Evolutionary conservation across 2,329 filamentous ascomycete species (phyloP).

Genomic region (Aureobasidium sp.): DNA sequence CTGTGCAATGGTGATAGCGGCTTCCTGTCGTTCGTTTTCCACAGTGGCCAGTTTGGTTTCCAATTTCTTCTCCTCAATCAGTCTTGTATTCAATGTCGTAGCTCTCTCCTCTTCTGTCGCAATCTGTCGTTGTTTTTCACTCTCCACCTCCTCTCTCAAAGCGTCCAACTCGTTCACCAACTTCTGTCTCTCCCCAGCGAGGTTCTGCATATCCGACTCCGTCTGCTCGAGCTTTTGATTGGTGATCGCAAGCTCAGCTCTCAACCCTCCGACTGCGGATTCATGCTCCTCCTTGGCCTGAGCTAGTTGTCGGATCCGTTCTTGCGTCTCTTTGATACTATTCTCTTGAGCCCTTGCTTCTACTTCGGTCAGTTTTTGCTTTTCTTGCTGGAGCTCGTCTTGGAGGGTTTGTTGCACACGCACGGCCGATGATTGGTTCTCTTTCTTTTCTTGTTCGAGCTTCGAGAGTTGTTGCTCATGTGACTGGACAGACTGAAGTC

Average conservation of each 20-base stretch:
- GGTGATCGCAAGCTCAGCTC: conserved; percentile 7
- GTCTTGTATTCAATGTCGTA: conserved; percentile 5
- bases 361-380: conserved; percentile 14
- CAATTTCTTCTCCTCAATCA: conserved; percentile 6
- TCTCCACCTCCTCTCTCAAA: conserved; percentile 8
- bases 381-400: conserved; percentile 9
- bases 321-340: not conserved
- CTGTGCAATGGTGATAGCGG: not conserved
- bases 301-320: not conserved
- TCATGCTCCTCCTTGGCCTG: conserved; percentile 7
- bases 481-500: not conserved
- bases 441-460: conserved; percentile 5
- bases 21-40: conserved; percentile 15
- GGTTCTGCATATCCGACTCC: not conserved
- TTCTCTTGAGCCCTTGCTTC: conserved; percentile 13
- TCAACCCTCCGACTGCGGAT: not conserved
- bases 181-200: not conserved
- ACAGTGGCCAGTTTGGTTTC: conserved; percentile 1
- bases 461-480: conserved; percentile 4
- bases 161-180: conserved; percentile 10
- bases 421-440: conserved; percentile 6
- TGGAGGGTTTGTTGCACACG: conserved; percentile 14
- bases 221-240: conserved; percentile 10
- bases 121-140: not conserved
- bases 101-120: conserved; percentile 6